These are phyloP conservation scores for Pelargonium australe DNA, from an alignment of 441 rosid genomes.

Conservation along the genomic window DNA sequence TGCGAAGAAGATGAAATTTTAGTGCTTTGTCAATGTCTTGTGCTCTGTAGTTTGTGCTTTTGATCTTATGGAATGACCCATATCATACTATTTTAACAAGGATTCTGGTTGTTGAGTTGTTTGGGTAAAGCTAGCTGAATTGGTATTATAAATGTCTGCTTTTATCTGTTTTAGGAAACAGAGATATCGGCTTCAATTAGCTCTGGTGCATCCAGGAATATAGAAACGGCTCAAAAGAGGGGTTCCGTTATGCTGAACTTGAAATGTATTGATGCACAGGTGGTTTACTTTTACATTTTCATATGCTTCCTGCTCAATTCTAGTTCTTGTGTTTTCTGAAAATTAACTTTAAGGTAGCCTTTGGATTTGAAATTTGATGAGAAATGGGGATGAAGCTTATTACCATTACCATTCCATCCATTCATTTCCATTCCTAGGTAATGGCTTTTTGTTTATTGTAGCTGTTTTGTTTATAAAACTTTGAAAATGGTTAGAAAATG, in stretches of 20 bases:
- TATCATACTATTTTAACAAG: not conserved
- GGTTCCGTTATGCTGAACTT: conserved; percentile 81
- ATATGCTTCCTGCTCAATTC: not conserved
- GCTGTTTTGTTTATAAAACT: no score
- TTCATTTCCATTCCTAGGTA: no score
- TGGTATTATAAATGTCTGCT: not conserved
- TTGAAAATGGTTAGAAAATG: no score
- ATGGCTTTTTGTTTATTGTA: no score
- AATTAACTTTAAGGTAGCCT: not conserved
- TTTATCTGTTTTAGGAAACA: conserved; percentile 46
- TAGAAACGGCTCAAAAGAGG: conserved; percentile 69
- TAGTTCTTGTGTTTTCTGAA: not conserved
- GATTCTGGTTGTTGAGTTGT: not conserved
- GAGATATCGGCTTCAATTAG: conserved; percentile 82
- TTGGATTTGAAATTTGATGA: no score
- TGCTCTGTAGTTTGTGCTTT: not conserved
- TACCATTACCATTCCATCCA: no score
- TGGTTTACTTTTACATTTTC: conserved; percentile 15
- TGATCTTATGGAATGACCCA: not conserved
- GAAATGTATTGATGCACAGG: conserved; percentile 91
- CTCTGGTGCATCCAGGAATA: conserved; percentile 64
- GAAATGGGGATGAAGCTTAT: no score
- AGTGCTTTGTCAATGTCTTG: not conserved
- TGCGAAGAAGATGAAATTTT: not conserved
- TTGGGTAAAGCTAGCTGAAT: conserved; percentile 3